Evolutionary conservation across 2,329 filamentous ascomycete species (phyloP), one percentile per base, ranked within the genome.

Genomic region (Clonostachys sp.): DNA sequence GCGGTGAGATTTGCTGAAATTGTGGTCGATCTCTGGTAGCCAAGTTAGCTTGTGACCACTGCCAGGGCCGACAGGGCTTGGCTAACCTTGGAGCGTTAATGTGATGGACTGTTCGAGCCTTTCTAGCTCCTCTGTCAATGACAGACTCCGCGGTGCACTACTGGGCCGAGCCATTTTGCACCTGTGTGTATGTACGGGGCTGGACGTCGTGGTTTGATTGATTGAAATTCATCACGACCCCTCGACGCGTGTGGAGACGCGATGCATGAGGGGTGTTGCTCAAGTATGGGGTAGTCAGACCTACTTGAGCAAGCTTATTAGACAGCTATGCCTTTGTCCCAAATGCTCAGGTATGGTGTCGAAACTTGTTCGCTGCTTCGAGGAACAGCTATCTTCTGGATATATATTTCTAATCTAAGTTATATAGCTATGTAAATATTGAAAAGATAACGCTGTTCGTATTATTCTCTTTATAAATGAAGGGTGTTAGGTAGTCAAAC

Each of bases 41-140:
- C 10, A 39, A n/a, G 36, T 39, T 18, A n/a, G 36, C 17, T 18
- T 3, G 12, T 39, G 36, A n/a, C 14, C 17, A 3, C 17, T 39
- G 12, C 16, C 7, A 9, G 7, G 5, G 42, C 24, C 55, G 45
- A 50, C 48, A 51, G 42, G 14, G 24, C 39, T 34, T 8, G 1
- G 55, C 58, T 50, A 65, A 87, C 89, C 90, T 84, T 97, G 94
- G 18, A 99, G 75, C 0, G 92, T 97, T 39, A 97, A 76, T 0
- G 94, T 99, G 57, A 99, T 97, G 18, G 90, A 95, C 65, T 99
- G 94, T 66, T 99, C 94, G 5, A 99, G 75, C 66, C 87, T 91
- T 71, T 99, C 94, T 46, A 99, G 77, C 75, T 99, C 94, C 64
- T 99, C 94, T 0, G 92, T 96, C 50, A 96, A 76, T 6, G 89